A percentile compares a stretch with the other conserved stretches of the same genome.
These are phyloP conservation scores for Vitis amurensis DNA, from an alignment of 164 flowering plant species.

Conservation along the genomic window DNA sequence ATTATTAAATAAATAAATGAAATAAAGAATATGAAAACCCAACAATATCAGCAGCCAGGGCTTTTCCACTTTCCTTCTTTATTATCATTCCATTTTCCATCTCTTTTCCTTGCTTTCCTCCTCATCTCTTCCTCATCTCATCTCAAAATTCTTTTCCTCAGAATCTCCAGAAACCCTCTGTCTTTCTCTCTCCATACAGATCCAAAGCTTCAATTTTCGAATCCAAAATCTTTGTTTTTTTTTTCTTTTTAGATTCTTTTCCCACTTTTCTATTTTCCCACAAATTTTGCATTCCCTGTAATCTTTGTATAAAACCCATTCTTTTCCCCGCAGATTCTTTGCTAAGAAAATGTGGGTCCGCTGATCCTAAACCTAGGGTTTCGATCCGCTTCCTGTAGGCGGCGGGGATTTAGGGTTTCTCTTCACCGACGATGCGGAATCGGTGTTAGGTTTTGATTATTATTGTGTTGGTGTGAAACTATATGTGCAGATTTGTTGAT, in stretches of 20 bases:
- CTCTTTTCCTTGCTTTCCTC: conserved; percentile 1
- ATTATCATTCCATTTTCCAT: conserved; percentile 12
- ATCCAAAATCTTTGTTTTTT: background rate
- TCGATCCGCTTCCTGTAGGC: too few species aligned
- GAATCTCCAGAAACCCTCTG: conserved; percentile 8
- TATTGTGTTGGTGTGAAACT: too few species aligned
- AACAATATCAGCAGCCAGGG: conserved; percentile 5
- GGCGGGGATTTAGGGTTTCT: too few species aligned
- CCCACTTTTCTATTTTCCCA: background rate
- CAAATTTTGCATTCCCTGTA: too few species aligned
- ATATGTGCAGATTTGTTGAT: too few species aligned
- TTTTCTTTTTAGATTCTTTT: conserved; percentile 7
- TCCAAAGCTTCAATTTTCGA: conserved; percentile 8
- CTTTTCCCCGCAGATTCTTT: too few species aligned
- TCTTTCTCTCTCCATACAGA: conserved; percentile 7
- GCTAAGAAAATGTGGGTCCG: too few species aligned
- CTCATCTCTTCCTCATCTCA: conserved; percentile 3
- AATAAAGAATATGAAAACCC: conserved; percentile 1
- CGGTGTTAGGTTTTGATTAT: too few species aligned
- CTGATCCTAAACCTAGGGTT: too few species aligned
- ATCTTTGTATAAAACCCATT: too few species aligned
- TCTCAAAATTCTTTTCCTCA: conserved; percentile 3
- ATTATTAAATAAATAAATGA: background rate
- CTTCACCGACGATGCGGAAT: too few species aligned
- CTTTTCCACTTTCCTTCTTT: background rate